Base-by-base conservation (phyloP, 805 yeast genomes). In the Clavispora santaluciae region DNA sequence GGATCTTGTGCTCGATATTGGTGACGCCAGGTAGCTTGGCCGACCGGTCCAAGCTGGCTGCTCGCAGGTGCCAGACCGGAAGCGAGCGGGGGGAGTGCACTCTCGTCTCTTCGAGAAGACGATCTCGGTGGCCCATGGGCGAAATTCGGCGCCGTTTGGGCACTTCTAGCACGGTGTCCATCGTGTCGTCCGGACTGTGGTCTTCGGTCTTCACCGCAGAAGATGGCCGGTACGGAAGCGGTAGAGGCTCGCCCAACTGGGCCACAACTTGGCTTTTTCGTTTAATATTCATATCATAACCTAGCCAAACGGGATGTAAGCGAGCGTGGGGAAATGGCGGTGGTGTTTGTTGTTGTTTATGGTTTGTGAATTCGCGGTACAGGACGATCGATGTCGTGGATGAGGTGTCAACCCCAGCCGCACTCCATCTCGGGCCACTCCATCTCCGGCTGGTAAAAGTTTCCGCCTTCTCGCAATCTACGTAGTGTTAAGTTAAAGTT, bases 241-340 rank as follows among this genome's bases (percentile, higher is more conserved):
- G 70, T 26, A 64, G 57, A 1, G 69, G 69, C 36, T 62, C 67
- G 10, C 69, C 69, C 21, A 64, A 48, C 38, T 54, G 57, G 33
- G 44, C 50, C 33, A 44, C 17, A 22, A 50, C 43, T 22, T 45
- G 52, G 20, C 46, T 43, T 31, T 42, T 43, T 28, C 45, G 33
- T 39, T 41, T 50, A 40, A 51, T 43, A 38, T 39, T 48, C 54
- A 50, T 50, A 39, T 20, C 54, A 50, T 50, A 31, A 25, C 7
- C 31, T n/a, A n/a, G 12, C 2, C n/a, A n/a, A 12, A n/a, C 17
- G 11, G 18, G 33, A 18, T 29, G n/a, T n/a, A 26, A 22, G 26
- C 23, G 21, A 13, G 36, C 15, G 17, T 22, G 18, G 23, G 24
- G 12, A 31, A 16, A 8, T n/a, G n/a, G n/a, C n/a, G 11, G 16